Conservation (phyloP, 1,284 basidiomycete species). For the Trametes sp. region DNA sequence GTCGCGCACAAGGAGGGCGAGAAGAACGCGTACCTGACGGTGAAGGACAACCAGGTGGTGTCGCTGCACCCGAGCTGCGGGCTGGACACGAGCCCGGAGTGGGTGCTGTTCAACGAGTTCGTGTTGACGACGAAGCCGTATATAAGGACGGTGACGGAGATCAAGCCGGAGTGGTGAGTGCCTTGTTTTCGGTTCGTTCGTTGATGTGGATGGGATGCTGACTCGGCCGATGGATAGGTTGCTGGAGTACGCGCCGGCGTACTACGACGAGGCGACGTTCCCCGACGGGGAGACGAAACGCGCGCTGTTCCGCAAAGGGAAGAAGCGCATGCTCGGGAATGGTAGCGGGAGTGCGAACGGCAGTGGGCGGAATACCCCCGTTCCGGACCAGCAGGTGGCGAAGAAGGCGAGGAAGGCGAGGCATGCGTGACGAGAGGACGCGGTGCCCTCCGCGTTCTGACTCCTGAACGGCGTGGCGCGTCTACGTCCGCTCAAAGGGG, state of each 20-base stretch:
- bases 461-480: too few species aligned
- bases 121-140: constrained; percentile 91
- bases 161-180: constrained; percentile 87
- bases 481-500: too few species aligned
- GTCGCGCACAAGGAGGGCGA: constrained; percentile 96
- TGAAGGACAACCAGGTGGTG: constrained; percentile 95
- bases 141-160: constrained; percentile 92
- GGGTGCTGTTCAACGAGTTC: constrained; percentile 99
- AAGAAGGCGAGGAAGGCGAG: too few species aligned
- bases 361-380: constrained; percentile 3
- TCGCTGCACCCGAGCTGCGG: constrained; percentile 95
- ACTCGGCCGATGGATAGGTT: constrained; percentile 58
- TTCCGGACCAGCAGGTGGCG: neutral
- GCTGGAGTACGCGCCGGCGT: constrained; percentile 80
- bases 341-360: constrained; percentile 11
- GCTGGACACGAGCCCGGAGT: constrained; percentile 92
- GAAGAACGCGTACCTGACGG: constrained; percentile 85
- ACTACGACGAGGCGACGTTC: constrained; percentile 81
- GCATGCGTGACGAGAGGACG: too few species aligned
- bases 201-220: neutral
- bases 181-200: neutral
- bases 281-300: constrained; percentile 79
- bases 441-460: too few species aligned
- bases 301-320: constrained; percentile 58
- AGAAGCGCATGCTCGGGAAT: constrained; percentile 47